phyloP scores from a whole-genome alignment of 2,329 filamentous ascomycete genomes.

The Massarina eburnea region DNA sequence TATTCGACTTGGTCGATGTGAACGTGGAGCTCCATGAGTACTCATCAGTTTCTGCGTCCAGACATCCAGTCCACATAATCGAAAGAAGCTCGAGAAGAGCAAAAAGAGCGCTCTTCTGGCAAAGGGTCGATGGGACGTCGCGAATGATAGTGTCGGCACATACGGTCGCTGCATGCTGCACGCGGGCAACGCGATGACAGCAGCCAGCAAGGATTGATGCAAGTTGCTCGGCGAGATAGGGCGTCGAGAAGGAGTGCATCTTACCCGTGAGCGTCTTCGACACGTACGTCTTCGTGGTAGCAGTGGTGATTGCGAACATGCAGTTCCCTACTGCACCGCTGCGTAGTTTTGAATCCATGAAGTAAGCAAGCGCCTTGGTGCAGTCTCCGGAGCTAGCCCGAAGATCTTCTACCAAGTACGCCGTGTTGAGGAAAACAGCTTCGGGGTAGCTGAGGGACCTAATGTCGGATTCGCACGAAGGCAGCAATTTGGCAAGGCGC shows the following conservation, averaged over 20 bases:
- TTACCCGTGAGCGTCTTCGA: constrained; percentile 70
- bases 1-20: constrained; percentile 72
- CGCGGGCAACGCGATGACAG: constrained; percentile 89
- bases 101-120: constrained; percentile 87
- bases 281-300: constrained; percentile 78
- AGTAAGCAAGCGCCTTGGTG: constrained; percentile 86
- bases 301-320: constrained; percentile 64
- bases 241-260: constrained; percentile 80
- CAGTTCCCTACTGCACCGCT: constrained; percentile 62
- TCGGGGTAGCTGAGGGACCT: constrained; percentile 84
- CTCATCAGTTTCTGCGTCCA: constrained; percentile 91
- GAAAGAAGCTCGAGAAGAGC: constrained; percentile 88
- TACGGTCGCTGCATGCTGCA: constrained; percentile 81
- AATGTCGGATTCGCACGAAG: constrained; percentile 76
- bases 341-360: constrained; percentile 83
- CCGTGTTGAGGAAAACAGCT: constrained; percentile 87
- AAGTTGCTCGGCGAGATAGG: constrained; percentile 86
- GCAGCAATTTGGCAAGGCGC: constrained; percentile 71
- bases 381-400: constrained; percentile 86
- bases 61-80: constrained; percentile 91
- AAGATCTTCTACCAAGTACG: constrained; percentile 84
- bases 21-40: constrained; percentile 86
- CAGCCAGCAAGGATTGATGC: constrained; percentile 83
- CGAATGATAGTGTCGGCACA: constrained; percentile 85
- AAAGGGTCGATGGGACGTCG: constrained; percentile 84